Base-by-base conservation (phyloP, 1,139 yeast genomes). In the Geotrichum cucujoidarum region DNA sequence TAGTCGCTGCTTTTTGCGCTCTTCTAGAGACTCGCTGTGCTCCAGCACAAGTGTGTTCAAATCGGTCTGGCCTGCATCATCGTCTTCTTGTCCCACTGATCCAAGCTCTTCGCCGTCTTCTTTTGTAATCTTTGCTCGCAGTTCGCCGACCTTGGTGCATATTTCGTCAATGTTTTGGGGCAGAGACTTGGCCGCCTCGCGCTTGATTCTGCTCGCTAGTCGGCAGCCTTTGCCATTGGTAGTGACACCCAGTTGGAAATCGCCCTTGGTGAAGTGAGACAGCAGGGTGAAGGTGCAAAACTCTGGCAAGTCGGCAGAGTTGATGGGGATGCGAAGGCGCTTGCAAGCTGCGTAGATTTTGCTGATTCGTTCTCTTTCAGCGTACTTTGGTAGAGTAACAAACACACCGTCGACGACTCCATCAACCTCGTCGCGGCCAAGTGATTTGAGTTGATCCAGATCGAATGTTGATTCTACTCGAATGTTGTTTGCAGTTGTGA, bases 161-260 rank as follows among this genome's bases (percentile, higher is more conserved):
- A 87, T 78, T 20, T 73, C 75, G 16, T 82, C 90, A 20, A 89
- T 77, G 58, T 88, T 78, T 1, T 71, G 55, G 0, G 97, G 97
- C 37, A 90, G 69, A 5, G 75, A 66, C 45, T 77, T 71, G 1
- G 80, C 78, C 30, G 88, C 68, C 57, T 87, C 95, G 53, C 97
- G 70, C 58, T 81, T 83, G 59, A 90, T 76, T 55, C 95, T 73
- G 50, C 82, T 78, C 0, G 96, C 95, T 49, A 90, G 70, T 52
- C 88, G 79, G 67, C 97, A 90, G 1, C 97, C 97, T 65, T 85
- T 85, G 0, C 97, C 95, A 33, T 81, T 77, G 0, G 97, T 90
- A 7, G 94, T 81, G 4, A 90, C 80, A 0, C 95, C 95, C 45
- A 90, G 59, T 64, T 86, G 94, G 66, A 90, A 79, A 53, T 78